Conservation (phyloP, 768 basidiomycete species). For the Suillus variegatus region DNA sequence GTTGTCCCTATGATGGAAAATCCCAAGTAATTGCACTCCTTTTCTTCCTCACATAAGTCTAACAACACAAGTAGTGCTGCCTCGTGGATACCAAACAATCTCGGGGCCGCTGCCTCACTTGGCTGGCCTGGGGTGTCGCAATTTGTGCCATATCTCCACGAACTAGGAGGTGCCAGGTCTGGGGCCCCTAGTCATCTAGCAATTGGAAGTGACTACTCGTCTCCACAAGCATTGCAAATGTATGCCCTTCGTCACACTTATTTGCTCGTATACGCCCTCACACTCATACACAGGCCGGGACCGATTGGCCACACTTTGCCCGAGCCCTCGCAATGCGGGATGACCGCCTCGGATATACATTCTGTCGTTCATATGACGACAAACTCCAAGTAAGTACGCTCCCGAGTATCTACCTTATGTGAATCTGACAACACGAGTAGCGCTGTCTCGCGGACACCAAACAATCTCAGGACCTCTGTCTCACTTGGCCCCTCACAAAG, state of each 20-base stretch:
- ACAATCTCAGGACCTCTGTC: background rate
- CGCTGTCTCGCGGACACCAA: no score
- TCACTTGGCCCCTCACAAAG: background rate
- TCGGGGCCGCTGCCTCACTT: rapidly evolving
- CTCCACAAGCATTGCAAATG: no score
- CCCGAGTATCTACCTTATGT: no score
- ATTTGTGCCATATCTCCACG: background rate
- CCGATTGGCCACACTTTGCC: background rate
- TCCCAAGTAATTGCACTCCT: background rate
- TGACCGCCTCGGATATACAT: background rate
- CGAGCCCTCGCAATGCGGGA: background rate
- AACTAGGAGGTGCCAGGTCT: no score
- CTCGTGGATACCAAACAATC: background rate
- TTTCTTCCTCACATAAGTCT: background rate
- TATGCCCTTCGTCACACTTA: no score
- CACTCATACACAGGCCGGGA: background rate
- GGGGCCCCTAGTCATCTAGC: no score
- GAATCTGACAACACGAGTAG: no score
- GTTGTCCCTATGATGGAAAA: background rate
- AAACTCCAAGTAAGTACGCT: background rate
- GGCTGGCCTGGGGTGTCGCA: no score
- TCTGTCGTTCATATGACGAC: background rate
- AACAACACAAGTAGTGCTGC: background rate
- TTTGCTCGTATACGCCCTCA: no score
- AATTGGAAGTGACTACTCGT: no score